Evolutionary conservation across 2,329 filamentous ascomycete genomes (phyloP).

Genomic region (Juglanconis oblonga): DNA sequence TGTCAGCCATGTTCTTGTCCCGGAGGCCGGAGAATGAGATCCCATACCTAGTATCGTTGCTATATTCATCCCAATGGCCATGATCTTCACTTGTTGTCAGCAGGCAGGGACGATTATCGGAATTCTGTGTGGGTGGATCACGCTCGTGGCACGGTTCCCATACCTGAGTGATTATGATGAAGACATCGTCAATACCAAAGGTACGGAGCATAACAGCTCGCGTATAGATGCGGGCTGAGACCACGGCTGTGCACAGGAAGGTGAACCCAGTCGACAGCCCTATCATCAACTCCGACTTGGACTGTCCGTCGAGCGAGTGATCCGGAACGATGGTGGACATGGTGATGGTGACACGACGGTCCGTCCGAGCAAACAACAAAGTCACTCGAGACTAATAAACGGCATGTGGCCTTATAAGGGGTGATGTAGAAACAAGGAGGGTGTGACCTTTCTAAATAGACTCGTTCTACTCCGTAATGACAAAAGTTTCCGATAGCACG

Average conservation of each 20-base stretch:
- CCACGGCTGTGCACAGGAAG: background rate
- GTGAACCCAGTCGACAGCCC: slow-evolving; percentile 1
- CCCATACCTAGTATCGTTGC: slow-evolving; percentile 9
- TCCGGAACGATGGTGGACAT: slow-evolving; percentile 7
- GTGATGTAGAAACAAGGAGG: background rate
- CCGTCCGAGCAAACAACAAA: background rate
- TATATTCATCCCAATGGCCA: slow-evolving; percentile 8
- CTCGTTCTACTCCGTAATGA: too few species aligned
- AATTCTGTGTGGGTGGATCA: background rate
- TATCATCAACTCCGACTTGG: slow-evolving; percentile 7
- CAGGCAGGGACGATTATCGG: background rate
- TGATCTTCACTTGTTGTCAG: background rate
- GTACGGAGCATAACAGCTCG: slow-evolving; percentile 7
- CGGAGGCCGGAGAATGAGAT: background rate
- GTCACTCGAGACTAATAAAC: background rate
- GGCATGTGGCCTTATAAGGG: background rate
- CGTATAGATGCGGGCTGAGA: slow-evolving; percentile 11
- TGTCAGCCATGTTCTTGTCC: background rate
- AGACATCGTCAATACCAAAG: slow-evolving; percentile 8
- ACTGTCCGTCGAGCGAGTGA: slow-evolving; percentile 10
- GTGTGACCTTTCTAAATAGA: too few species aligned
- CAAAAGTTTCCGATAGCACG: too few species aligned
- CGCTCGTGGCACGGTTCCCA: background rate
- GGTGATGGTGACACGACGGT: background rate
- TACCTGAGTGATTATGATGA: slow-evolving; percentile 14